Conservation (phyloP, 2,329 filamentous ascomycete genomes). For the Hymenoscyphus linearis region DNA sequence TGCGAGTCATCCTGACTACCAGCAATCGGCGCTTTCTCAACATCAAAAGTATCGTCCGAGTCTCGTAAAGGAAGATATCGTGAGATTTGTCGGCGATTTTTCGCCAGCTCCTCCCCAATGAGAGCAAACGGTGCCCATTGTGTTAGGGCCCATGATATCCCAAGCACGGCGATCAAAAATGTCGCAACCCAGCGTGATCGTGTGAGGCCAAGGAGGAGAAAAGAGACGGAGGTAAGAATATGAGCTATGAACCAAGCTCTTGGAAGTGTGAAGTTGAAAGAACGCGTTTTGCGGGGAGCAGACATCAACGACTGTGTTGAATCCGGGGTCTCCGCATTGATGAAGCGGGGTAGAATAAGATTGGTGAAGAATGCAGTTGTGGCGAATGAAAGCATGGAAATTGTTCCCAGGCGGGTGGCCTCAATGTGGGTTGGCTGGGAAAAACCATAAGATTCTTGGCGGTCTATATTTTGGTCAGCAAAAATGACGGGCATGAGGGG, state of each 20-base stretch:
- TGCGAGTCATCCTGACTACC: background rate
- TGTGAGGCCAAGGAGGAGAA: slow-evolving; percentile 6
- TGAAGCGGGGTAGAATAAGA: slow-evolving; percentile 3
- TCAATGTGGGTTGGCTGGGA: background rate
- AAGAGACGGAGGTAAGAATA: slow-evolving; percentile 5
- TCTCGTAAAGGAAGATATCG: background rate
- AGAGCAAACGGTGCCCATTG: slow-evolving; percentile 31
- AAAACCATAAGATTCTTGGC: background rate
- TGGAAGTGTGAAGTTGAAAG: slow-evolving; percentile 10
- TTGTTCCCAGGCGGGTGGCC: slow-evolving; percentile 6
- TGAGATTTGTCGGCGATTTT: background rate
- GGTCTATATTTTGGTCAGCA: slow-evolving; percentile 3
- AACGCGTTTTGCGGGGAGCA: background rate
- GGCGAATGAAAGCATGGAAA: slow-evolving; percentile 8
- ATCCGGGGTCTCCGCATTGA: background rate
- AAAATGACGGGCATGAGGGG: background rate
- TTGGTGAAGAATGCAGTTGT: slow-evolving; percentile 4
- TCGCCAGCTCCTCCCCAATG: slow-evolving; percentile 27
- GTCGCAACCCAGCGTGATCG: slow-evolving; percentile 2
- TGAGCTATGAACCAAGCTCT: slow-evolving; percentile 18
- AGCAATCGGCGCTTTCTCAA: background rate
- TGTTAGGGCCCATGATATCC: slow-evolving; percentile 29
- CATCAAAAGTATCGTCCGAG: background rate
- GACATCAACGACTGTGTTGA: background rate
- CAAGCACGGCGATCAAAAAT: slow-evolving; percentile 12